Base-by-base conservation (phyloP, 1,284 basidiomycete species). In the Fomitopsis palustris region DNA sequence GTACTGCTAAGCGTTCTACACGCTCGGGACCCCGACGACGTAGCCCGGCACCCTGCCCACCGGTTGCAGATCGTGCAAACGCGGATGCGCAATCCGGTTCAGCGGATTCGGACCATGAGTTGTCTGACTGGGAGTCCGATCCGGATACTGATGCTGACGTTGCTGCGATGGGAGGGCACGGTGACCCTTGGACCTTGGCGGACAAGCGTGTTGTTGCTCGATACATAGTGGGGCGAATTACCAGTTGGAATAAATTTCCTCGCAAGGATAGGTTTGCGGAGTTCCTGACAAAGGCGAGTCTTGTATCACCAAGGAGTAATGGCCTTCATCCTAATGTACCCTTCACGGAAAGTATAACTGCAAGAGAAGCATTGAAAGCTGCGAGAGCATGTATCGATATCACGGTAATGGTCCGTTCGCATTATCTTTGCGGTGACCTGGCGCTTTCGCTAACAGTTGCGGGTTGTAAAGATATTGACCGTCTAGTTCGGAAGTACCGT, bases 191-290 rank as follows among this genome's bases (percentile, higher is more conserved):
- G 64, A 82, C 78, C 23, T 75, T 76, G 21, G 82, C 82, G n/a
- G 88, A 89, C 67, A 70, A 81, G 58, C 80, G 82, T 61, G 75
- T 81, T 53, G 74, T 83, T 52, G 84, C 86, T 14, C 81, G 79
- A 63, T 80, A 86, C 69, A 79, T 87, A 27, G 80, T 80, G 16
- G 74, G 72, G 17, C 74, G 75, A 57, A 70, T 75, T 3, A 5
- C 25, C 14, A 68, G 79, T 58, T 88, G 82, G 76, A 67, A 77
- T 29, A 64, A 67, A 37, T 70, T 75, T 62, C 66, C 73, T n/a
- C 62, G 62, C 1, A 78, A 72, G 57, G 80, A 81, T 38, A 78
- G 79, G 65, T 90, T 85, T 85, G 73, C 74, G 1, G 67, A 75
- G 14, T 87, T 83, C 64, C 69, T 74, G 57, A 73, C 77, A 66